phyloP scores from a whole-genome alignment of 2,329 filamentous ascomycete species.

The Epichloe brachyelytri region DNA sequence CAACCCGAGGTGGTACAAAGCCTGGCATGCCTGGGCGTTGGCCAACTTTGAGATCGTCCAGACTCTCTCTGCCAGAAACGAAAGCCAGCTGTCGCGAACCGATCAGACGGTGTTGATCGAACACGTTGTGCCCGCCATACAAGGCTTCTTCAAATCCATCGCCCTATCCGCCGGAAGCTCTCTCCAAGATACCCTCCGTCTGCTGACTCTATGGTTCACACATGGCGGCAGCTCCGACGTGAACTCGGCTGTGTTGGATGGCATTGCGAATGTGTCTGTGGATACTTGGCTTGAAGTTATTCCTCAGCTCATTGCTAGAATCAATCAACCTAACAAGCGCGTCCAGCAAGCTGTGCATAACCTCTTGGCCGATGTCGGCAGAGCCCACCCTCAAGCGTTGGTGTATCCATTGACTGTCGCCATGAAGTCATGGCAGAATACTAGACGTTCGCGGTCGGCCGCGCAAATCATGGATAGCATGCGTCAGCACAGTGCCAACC shows the following conservation, averaged over 20 bases:
- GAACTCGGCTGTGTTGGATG: conserved; percentile 76
- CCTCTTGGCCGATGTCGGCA: conserved; percentile 80
- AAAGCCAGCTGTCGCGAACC: conserved; percentile 30
- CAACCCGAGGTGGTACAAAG: conserved; percentile 94
- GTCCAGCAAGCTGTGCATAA: conserved; percentile 88
- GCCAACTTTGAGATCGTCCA: conserved; percentile 98
- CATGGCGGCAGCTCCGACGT: conserved; percentile 85
- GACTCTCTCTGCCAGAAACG: conserved; percentile 54
- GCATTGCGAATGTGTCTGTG: conserved; percentile 81
- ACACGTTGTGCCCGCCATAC: conserved; percentile 87
- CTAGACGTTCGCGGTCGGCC: conserved; percentile 74
- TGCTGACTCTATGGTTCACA: conserved; percentile 92
- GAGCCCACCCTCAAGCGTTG: conserved; percentile 86
- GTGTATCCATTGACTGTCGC: conserved; percentile 96
- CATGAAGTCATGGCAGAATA: conserved; percentile 82
- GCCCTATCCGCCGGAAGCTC: conserved; percentile 83
- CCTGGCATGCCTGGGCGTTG: conserved; percentile 97
- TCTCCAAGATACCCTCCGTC: conserved; percentile 81
- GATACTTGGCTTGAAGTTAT: conserved; percentile 99
- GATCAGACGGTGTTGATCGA: conserved; percentile 62
- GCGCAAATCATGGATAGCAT: conserved; percentile 95
- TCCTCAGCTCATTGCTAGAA: conserved; percentile 89
- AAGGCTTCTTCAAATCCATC: conserved; percentile 96
- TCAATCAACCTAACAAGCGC: conserved; percentile 85
- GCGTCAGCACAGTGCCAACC: conserved; percentile 80